Evolutionary conservation across 805 yeast genomes (phyloP), one percentile per base, ranked within the genome.

Genomic region (Schizosaccharomyces japonicus): DNA sequence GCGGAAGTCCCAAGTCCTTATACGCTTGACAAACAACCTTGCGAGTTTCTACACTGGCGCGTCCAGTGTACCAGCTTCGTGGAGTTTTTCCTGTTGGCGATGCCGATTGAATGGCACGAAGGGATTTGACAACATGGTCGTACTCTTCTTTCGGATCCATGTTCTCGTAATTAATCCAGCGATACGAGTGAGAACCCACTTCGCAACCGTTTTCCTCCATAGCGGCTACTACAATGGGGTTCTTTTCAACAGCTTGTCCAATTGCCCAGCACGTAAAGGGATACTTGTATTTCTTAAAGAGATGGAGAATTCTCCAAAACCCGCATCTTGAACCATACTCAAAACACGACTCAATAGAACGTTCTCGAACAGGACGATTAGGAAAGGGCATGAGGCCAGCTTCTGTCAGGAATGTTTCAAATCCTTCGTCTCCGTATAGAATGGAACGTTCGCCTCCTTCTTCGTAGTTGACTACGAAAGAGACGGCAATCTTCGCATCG

Each of bases 181-280:
- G 54, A 32, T 59, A 53, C 7, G 64, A 64, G 50, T 64, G 67
- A 32, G 62, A 60, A 17, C 60, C 64, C 29, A 64, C 61, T 48
- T 64, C 66, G 51, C 61, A 65, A 6, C 66, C 67, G 34, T 58
- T 65, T 39, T 63, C 57, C 30, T 56, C 60, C 48, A 61, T 59
- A 0, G 63, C 66, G 30, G 54, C 53, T 17, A 63, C 66, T 33
- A 62, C 63, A 11, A 52, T 57, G 3, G 63, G 61, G 42, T 61
- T 56, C 46, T 55, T 57, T 36, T 56, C 60, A 29, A 64, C 56
- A 8, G 67, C 67, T 47, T 61, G 62, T 7, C 63, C 67, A 47
- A 64, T 67, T 11, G 63, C 67, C 50, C 58, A 63, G 4, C 60
- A 53, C 7, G 68, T 64, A 51, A 63, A 56, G 39, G 57, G 58